Evolutionary conservation across 768 basidiomycete species (phyloP), one percentile per base, ranked within the genome.

Genomic region (Myochromella boudieri): DNA sequence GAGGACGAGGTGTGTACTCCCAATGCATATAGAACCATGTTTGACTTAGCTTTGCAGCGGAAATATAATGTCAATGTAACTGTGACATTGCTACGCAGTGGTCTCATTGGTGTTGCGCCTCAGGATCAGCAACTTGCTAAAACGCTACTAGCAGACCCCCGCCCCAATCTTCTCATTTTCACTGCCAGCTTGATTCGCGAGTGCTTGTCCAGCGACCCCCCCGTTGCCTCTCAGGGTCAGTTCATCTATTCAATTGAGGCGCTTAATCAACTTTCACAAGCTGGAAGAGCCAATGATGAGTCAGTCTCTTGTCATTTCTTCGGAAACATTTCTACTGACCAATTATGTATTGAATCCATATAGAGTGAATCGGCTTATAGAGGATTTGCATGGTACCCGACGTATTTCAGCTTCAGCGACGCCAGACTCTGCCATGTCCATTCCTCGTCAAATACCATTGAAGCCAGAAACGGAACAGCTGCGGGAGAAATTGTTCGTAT

Each of bases 31-130:
- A 37, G 33, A 44, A 51, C 10, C 12, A 46, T 14, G 20, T 25
- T 47, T 55, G 15, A 59, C 21, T 15, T 29, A 26, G n/a, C 52
- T 54, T 48, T 41, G 6, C 57, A 95, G 91, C 91, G 97, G 58
- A 99, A 99, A 69, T 88, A 90, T 69, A 97, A 97, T 60, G 85
- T 98, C 9, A 82, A 93, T 9, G 95, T 97, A 54, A 97, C 94
- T 0, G 83, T 91, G 22, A 89, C 91, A 1, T 77, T 99, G 28
- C 71, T 98, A 44, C 82, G 87, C 34, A 89, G 89, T 44, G 84
- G 88, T 40, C 78, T 98, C 18, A 77, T 99, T 62, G 82, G 79
- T 53, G 73, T 83, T 25, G 70, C 72, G 12, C 80, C 93, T 28
- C 85, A 92, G 60, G 97, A 99, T 64, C 84, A 88, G 52, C 91